phyloP scores from a whole-genome alignment of 2,329 filamentous ascomycete genomes.

The Fusarium longipes region DNA sequence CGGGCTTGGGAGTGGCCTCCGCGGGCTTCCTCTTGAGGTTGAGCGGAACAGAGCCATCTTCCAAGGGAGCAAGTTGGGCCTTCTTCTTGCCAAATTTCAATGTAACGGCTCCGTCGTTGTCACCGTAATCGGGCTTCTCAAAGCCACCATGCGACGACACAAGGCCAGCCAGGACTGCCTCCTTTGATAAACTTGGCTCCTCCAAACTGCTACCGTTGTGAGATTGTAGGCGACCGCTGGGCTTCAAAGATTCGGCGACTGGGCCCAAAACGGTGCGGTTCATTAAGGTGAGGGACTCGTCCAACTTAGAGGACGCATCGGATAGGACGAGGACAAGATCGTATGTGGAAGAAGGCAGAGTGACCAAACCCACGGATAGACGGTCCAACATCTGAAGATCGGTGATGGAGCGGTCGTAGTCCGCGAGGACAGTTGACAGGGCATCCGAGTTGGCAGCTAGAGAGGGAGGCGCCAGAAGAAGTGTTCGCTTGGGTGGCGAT shows the following conservation, averaged over 20 bases:
- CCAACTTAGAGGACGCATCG: slow-evolving; percentile 75
- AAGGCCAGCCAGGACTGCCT: slow-evolving; percentile 86
- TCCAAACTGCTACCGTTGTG: slow-evolving; percentile 74
- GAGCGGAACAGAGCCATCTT: slow-evolving; percentile 44
- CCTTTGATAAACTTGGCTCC: slow-evolving; percentile 60
- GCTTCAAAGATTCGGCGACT: slow-evolving; percentile 76
- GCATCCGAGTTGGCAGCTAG: slow-evolving; percentile 86
- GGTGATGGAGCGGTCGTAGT: slow-evolving; percentile 79
- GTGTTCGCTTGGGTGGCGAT: slow-evolving; percentile 65
- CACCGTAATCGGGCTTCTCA: slow-evolving; percentile 75
- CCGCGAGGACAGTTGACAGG: slow-evolving; percentile 75
- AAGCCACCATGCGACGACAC: slow-evolving; percentile 73
- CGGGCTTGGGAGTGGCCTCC: slow-evolving; percentile 54
- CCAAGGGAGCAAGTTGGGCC: slow-evolving; percentile 33
- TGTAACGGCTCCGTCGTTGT: slow-evolving; percentile 67
- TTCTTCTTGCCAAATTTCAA: slow-evolving; percentile 57
- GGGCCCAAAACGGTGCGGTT: slow-evolving; percentile 73
- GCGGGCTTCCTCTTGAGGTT: slow-evolving; percentile 59
- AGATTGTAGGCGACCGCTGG: slow-evolving; percentile 73
- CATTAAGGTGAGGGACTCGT: slow-evolving; percentile 74
- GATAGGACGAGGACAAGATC: slow-evolving; percentile 86
- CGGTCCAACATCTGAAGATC: slow-evolving; percentile 99
- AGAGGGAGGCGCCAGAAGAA: slow-evolving; percentile 90
- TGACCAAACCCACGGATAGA: slow-evolving; percentile 81
- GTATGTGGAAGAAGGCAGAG: slow-evolving; percentile 81